A percentile compares a stretch with the other conserved stretches of the same genome.
These are phyloP conservation scores for Komagataella phaffii DNA, from an alignment of 805 yeast species.

Conservation along the genomic window DNA sequence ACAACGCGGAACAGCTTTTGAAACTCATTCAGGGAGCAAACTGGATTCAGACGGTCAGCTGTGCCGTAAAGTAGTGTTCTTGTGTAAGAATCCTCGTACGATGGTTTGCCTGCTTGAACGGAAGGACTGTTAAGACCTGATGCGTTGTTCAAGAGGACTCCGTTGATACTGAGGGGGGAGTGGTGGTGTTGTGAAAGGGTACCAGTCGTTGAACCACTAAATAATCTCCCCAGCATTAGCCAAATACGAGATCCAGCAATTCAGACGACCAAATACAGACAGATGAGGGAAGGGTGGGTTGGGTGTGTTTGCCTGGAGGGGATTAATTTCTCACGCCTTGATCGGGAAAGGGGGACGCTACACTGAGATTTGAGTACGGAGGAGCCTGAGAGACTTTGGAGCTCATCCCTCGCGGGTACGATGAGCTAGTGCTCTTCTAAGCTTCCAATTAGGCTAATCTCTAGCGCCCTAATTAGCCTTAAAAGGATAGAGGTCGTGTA, in stretches of 20 bases:
- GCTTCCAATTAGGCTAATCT: neutral
- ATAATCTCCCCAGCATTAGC: neutral
- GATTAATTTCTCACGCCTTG: neutral
- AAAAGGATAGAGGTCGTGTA: neutral
- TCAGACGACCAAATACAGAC: neutral
- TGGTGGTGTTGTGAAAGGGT: neutral
- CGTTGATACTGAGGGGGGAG: neutral
- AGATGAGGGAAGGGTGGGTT: neutral
- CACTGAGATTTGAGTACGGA: neutral
- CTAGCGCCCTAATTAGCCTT: neutral
- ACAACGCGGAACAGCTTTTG: constrained; percentile 22
- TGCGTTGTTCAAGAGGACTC: neutral
- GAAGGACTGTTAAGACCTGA: neutral
- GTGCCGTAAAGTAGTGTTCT: constrained; percentile 34
- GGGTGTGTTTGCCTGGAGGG: neutral
- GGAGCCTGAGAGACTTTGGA: neutral
- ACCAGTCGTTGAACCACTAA: neutral
- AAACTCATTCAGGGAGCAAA: constrained; percentile 1
- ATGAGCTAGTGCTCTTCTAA: neutral
- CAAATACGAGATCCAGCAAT: neutral
- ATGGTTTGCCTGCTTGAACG: neutral
- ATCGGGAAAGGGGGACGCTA: neutral
- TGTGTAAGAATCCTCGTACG: constrained; percentile 28
- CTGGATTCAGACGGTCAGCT: constrained; percentile 9
- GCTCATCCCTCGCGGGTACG: neutral